Percentiles rank a stretch among this genome's conserved stretches.
Evolutionary conservation across 2,329 filamentous ascomycete species (phyloP).

Genomic region (Cryphonectria carpinicola): DNA sequence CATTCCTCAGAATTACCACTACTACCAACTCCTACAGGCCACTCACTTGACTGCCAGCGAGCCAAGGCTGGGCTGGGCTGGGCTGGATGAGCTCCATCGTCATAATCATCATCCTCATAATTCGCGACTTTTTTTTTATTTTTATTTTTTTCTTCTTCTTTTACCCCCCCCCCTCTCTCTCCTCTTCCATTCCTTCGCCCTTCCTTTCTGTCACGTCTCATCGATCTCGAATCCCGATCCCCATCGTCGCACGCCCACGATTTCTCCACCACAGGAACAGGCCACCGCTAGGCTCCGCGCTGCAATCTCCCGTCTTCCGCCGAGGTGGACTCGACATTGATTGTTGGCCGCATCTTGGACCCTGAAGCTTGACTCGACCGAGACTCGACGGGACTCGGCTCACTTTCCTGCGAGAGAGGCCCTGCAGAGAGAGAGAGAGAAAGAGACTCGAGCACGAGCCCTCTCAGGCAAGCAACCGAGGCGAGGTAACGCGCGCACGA

Average conservation of each 20-base stretch:
- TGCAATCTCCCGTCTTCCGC: neutral
- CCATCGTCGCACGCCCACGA: slow-evolving; percentile 13
- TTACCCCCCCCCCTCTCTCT: too few relatives aligned
- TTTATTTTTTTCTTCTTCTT: too few relatives aligned
- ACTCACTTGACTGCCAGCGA: neutral
- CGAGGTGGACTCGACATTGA: slow-evolving; percentile 11
- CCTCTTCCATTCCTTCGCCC: slow-evolving; percentile 2
- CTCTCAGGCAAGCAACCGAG: neutral
- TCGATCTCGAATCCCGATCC: slow-evolving; percentile 14
- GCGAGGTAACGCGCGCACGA: neutral
- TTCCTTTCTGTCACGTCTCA: slow-evolving; percentile 20
- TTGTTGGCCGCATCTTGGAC: neutral
- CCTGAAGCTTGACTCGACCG: neutral
- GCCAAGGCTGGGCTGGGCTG: neutral
- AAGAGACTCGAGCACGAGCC: slow-evolving; percentile 1
- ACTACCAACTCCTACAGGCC: neutral
- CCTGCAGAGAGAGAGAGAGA: neutral
- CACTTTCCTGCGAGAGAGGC: neutral
- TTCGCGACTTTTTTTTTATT: neutral
- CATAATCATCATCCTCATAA: slow-evolving; percentile 1
- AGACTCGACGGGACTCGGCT: slow-evolving; percentile 10
- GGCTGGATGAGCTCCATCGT: slow-evolving; percentile 1
- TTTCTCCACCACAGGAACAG: slow-evolving; percentile 20
- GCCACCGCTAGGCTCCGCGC: slow-evolving; percentile 16
- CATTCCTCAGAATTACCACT: neutral